Evolutionary conservation across 2,329 filamentous ascomycete species (phyloP), one percentile per base, ranked within the genome.

Genomic region (Myotisia sp.): DNA sequence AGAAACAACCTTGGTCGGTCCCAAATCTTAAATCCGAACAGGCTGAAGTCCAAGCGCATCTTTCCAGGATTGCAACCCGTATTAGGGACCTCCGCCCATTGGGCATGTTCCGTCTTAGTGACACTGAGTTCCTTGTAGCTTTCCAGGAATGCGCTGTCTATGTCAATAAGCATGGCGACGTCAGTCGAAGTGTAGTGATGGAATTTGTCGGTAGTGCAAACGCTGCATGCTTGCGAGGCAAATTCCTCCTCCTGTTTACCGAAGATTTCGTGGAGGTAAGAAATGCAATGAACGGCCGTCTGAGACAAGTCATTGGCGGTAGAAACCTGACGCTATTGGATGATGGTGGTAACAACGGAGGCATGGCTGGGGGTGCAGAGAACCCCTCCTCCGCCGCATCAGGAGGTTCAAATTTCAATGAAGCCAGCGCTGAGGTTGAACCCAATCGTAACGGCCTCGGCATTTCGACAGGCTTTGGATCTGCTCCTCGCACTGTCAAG

Each of bases 121-220:
- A 92, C 39, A 79, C 81, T 37, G 90, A 93, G 55, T 98, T 95
- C 59, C 65, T 98, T 17, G 74, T 94, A 31, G 83, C 81, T 23
- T 98, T 95, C 55, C 82, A 92, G 57, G 85, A 94, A 56, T 95
- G 87, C 47, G 90, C 86, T 12, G 86, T 98, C 6, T 98, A 95
- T 51, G 81, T 95, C 52, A 92, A 98, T 64, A 94, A 95, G 60
- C 85, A 95, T 56, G 90, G 90, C 44, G 90, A 98, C 41, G 84
- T 98, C 18, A 87, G 77, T 24, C 79, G 92, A 29, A 84, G 79
- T 18, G 83, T 95, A 38, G 86, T 95, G 50, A 93, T 98, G 85
- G 85, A 95, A 53, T 98, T 95, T 55, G 90, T 92, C n/a, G 90
- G 90, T 45, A 87, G 79, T 49, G 90, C 90, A 1, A 77, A 79